These are phyloP conservation scores for Curvularia spicifera DNA, from an alignment of 2,329 filamentous ascomycete species.

Conservation along the genomic window DNA sequence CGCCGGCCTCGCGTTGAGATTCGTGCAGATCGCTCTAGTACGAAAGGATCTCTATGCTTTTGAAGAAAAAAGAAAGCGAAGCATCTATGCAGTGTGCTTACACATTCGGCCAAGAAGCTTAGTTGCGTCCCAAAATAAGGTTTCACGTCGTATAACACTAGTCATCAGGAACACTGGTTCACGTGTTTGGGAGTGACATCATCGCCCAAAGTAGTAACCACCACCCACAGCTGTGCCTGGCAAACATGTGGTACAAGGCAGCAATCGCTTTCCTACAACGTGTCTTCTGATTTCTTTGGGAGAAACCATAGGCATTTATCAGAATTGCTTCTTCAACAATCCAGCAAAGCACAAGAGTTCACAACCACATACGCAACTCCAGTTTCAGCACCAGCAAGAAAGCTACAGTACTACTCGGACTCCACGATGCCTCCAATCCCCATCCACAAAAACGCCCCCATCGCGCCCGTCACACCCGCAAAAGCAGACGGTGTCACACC, in stretches of 20 bases:
- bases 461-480: slow-evolving; percentile 47
- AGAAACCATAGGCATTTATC: not conserved
- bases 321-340: too few species aligned
- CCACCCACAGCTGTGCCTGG: slow-evolving; percentile 23
- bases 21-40: not conserved
- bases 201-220: slow-evolving; percentile 34
- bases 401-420: not conserved
- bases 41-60: not conserved
- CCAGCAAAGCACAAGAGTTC: not conserved
- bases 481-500: slow-evolving; percentile 49
- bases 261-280: slow-evolving; percentile 18
- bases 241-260: slow-evolving; percentile 30
- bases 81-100: not conserved
- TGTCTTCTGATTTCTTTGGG: not conserved
- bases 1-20: not conserved
- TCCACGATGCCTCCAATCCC: slow-evolving; percentile 54
- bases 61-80: not conserved
- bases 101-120: not conserved
- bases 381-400: not conserved
- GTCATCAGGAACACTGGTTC: slow-evolving; percentile 11
- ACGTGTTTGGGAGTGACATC: slow-evolving; percentile 36
- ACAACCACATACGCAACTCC: not conserved
- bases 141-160: not conserved
- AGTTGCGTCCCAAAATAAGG: not conserved
- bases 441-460: slow-evolving; percentile 56